Evolutionary conservation across 2,329 filamentous ascomycete genomes (phyloP), one percentile per base, ranked within the genome.

Genomic region (Aspergillus neotritici): DNA sequence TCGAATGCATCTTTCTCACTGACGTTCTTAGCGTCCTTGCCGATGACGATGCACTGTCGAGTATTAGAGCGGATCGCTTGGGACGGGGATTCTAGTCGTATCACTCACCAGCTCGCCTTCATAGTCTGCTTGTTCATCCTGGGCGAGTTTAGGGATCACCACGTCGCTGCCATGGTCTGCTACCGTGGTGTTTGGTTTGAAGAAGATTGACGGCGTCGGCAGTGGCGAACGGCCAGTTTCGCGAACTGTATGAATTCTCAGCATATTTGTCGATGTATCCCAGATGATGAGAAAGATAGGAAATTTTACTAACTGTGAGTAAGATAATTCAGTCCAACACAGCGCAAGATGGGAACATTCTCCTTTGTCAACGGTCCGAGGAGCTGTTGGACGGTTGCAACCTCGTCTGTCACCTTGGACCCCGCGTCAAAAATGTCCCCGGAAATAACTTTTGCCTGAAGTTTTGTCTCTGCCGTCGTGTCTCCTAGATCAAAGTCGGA

Each of bases 41-140:
- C 61, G 32, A 64, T 41, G 4, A 66, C 50, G 4, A 63, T 13
- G 4, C 21, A 25, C 21, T 25, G 21, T 25, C 7, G 7, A 9
- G 21, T 25, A 9, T 25, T 25, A 25, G 21, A 9, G 7, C 21
- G 5, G 21, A 25, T 25, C 9, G 4, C 6, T 25, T 2, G 7
- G 7, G 21, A 25, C 7, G 21, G 5, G 21, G 1, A 2, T 2
- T 8, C 9, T 25, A 8, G 3, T 25, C 7, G 7, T 9, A 25
- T 25, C 6, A 25, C 21, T 25, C 7, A 54, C 49, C 1, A 61
- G 44, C 34, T 62, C 61, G 4, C 54, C 61, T 40, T 64, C 60
- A 31, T 62, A 64, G 33, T 64, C 61, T 8, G 46, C 58, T 9
- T 52, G 57, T 0, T 47, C 61, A 34, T 63, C 60, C 32, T 65